Percentiles rank a stretch among this genome's conserved stretches.
These are phyloP conservation scores for Yamadazyma aaseri DNA, from an alignment of 1,139 yeast species.

Conservation along the genomic window DNA sequence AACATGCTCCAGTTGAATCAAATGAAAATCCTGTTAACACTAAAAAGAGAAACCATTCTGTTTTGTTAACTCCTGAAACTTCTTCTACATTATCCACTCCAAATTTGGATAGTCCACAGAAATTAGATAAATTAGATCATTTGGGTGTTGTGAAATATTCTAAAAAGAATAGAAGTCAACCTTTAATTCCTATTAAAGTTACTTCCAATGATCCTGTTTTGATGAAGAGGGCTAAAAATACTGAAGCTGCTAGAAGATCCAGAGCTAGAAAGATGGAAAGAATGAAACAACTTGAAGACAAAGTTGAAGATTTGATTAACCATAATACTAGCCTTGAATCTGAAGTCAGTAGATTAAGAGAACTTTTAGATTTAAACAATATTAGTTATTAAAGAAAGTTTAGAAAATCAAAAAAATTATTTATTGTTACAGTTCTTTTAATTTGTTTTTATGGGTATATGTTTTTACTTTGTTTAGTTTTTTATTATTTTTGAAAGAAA, in stretches of 20 bases:
- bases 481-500: too few species aligned
- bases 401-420: neutral
- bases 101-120: conserved; percentile 22
- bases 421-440: neutral
- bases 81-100: conserved; percentile 38
- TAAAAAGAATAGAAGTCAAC: conserved; percentile 57
- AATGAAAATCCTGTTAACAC: conserved; percentile 3
- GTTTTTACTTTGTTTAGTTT: neutral
- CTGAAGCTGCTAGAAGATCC: conserved; percentile 96
- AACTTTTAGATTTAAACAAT: conserved; percentile 35
- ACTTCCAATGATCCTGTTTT: conserved; percentile 62
- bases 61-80: conserved; percentile 35
- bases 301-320: conserved; percentile 61
- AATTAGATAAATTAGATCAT: conserved; percentile 56
- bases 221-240: conserved; percentile 87
- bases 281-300: conserved; percentile 76
- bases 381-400: conserved; percentile 22
- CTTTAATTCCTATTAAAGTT: conserved; percentile 66
- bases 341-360: conserved; percentile 59
- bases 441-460: neutral
- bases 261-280: conserved; percentile 91
- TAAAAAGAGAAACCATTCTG: conserved; percentile 14
- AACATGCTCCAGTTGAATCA: conserved; percentile 6
- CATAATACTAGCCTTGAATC: conserved; percentile 56
- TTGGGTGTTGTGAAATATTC: conserved; percentile 65